Base-by-base conservation (phyloP, 805 yeast genomes). In the Lachancea sp. region DNA sequence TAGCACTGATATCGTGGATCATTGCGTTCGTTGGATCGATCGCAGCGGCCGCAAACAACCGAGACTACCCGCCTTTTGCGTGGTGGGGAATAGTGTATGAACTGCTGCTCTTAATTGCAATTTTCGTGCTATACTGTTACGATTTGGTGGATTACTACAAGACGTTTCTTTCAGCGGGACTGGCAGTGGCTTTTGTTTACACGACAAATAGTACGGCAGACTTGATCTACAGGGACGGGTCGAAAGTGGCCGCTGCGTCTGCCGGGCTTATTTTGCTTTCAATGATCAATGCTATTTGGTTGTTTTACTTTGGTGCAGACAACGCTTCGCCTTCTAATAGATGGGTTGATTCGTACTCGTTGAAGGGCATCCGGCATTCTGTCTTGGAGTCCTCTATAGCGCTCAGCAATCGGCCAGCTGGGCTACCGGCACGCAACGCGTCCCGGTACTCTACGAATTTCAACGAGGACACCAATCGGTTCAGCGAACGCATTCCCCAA, bases 31-130 rank as follows among this genome's bases (percentile, higher is more conserved):
- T 84, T 1, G 97, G 97, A 1, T 85, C 95, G 13, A 79, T 85
- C 16, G 80, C 85, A 1, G 62, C 79, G 6, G 71, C 71, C 15
- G 70, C 70, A 13, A 44, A 60, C 15, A 60, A 63, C 16, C 46
- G 54, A 20, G 63, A 66, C 13, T 87, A 83, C 59, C 96, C 97
- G 1, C 77, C 79, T 52, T 85, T 91, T 65, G 78, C 93, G 3
- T 91, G 99, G 99, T 93, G 99, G 99, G 95, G 95, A 1, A 64
- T 93, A 5, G 90, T 85, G 2, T 93, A 79, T 59, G 81, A 91
- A 65, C 69, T 89, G 17, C 50, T 86, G 26, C 53, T 87, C 35
- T 72, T 85, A 17, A 54, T 78, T 4, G 61, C 71, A 17, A 72
- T 77, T 48, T 72, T 74, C 35, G 55, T 71, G 45, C 69, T 79